These are phyloP conservation scores for Cucurbita argyrosperma DNA, from an alignment of 306 rosid species.

Conservation along the genomic window DNA sequence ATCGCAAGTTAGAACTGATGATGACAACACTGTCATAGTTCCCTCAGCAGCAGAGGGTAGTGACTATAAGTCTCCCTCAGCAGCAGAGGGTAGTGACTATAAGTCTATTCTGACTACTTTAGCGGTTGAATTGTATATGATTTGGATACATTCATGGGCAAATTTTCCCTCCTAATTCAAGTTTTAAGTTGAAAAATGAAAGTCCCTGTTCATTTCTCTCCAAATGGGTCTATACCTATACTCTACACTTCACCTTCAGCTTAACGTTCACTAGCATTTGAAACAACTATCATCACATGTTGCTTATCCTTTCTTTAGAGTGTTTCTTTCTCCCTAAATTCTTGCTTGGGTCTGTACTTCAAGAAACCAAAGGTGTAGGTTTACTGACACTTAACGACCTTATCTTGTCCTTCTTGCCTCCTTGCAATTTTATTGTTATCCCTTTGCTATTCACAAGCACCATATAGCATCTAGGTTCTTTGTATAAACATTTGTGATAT, in stretches of 20 bases:
- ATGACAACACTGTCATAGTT: not conserved
- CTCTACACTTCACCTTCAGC: not conserved
- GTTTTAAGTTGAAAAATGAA: not conserved
- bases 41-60: not conserved
- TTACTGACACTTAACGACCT: not conserved
- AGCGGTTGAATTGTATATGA: too few species aligned
- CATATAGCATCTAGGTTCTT: not conserved
- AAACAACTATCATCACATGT: not conserved
- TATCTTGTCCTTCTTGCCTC: slow-evolving; percentile 8
- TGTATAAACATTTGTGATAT: not conserved
- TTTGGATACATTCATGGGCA: not conserved
- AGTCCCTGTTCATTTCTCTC: too few species aligned
- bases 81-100: not conserved
- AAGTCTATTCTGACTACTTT: not conserved
- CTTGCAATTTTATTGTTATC: slow-evolving; percentile 1
- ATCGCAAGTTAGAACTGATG: not conserved
- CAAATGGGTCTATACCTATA: too few species aligned
- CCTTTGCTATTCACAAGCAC: not conserved
- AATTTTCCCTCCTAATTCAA: not conserved
- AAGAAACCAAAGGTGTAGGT: not conserved
- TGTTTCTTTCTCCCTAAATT: not conserved
- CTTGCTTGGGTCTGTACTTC: slow-evolving; percentile 4
- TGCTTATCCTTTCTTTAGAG: not conserved
- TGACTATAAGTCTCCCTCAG: not conserved
- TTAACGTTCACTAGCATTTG: not conserved